A percentile compares a stretch with the other conserved stretches of the same genome.
Conservation (phyloP, 208 protist species). For the Acanthamoeba comandoni region DNA sequence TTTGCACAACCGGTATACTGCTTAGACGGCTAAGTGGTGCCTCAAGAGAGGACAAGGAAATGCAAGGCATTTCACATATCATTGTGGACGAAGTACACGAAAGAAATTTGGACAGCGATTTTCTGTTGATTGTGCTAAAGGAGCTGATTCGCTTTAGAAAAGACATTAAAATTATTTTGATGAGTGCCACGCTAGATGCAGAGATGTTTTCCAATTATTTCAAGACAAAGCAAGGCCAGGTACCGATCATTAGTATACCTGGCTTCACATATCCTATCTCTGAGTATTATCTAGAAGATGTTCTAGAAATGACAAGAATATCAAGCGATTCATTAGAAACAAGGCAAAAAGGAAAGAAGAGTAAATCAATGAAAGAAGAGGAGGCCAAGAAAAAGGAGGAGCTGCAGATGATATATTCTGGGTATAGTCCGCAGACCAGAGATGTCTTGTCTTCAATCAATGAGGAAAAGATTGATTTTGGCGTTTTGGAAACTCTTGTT, state of each 20-base stretch:
- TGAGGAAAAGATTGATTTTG: constrained; percentile 54
- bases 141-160: constrained; percentile 72
- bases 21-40: constrained; percentile 76
- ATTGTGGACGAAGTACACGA: constrained; percentile 85
- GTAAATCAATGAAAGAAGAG: constrained; percentile 53
- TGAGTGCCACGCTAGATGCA: constrained; percentile 87
- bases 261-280: constrained; percentile 21
- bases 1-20: constrained; percentile 86
- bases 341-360: constrained; percentile 3
- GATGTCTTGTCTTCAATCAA: constrained; percentile 47
- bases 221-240: neutral
- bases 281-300: constrained; percentile 26
- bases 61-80: constrained; percentile 73
- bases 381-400: constrained; percentile 41
- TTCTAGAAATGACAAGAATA: constrained; percentile 5
- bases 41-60: constrained; percentile 1
- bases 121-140: constrained; percentile 86
- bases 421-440: constrained; percentile 6
- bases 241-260: constrained; percentile 23
- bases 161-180: constrained; percentile 88
- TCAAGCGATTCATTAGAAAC: too few species aligned
- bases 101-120: constrained; percentile 80
- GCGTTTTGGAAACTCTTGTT: constrained; percentile 47
- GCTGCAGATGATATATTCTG: neutral
- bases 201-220: constrained; percentile 84